Evolutionary conservation across 768 basidiomycete species (phyloP).

Genomic region (Strobilomyces echinocephalus): DNA sequence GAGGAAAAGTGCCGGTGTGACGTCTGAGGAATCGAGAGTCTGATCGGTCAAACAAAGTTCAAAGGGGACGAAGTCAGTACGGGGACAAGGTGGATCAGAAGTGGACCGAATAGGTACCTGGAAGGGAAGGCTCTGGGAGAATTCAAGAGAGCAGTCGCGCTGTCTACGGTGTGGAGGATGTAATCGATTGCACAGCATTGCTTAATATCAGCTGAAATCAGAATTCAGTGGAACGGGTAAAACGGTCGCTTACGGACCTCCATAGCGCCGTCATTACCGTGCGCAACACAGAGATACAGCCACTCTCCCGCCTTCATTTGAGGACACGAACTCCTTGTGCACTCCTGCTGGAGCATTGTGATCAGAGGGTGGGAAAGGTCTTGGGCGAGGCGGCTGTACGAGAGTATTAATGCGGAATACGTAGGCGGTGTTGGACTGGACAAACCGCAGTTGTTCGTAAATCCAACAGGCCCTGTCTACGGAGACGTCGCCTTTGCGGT

Average conservation of each 20-base stretch:
- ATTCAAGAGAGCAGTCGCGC: slow-evolving; percentile 86
- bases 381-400: slow-evolving; percentile 72
- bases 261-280: slow-evolving; percentile 83
- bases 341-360: slow-evolving; percentile 80
- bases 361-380: slow-evolving; percentile 84
- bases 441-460: slow-evolving; percentile 60
- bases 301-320: slow-evolving; percentile 99
- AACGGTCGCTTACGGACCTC: slow-evolving; percentile 48
- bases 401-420: slow-evolving; percentile 1
- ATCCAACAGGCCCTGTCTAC: slow-evolving; percentile 87
- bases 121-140: slow-evolving; percentile 91
- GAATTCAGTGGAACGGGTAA: slow-evolving; percentile 8
- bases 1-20: slow-evolving; percentile 88
- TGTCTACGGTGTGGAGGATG: slow-evolving; percentile 88
- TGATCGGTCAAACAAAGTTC: slow-evolving; percentile 26
- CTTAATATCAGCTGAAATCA: slow-evolving; percentile 33
- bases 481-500: slow-evolving; percentile 41
- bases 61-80: slow-evolving; percentile 11
- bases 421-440: not conserved
- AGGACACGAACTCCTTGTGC: slow-evolving; percentile 80
- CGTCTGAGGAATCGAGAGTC: slow-evolving; percentile 73
- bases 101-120: slow-evolving; percentile 44
- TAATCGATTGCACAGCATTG: slow-evolving; percentile 99
- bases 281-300: slow-evolving; percentile 93
- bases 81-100: slow-evolving; percentile 21